phyloP scores from a whole-genome alignment of 352 stramenopile species.

The Globisporangium perplexum region DNA sequence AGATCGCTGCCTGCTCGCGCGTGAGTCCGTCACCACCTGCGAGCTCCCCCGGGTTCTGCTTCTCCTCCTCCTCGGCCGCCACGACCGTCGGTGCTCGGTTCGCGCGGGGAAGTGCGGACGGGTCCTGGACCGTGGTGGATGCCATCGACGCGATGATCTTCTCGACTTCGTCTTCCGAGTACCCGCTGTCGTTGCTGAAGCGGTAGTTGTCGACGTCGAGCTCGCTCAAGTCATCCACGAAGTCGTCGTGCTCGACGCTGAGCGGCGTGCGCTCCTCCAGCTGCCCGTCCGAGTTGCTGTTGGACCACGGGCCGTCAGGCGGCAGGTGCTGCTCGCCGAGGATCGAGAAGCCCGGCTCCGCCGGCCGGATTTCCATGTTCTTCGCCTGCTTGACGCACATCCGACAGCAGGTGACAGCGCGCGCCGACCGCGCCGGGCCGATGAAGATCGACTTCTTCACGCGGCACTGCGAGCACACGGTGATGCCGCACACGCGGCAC shows the following conservation, averaged over 20 bases:
- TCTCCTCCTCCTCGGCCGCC: conserved; percentile 3
- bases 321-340: conserved; percentile 8
- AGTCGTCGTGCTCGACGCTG: conserved; percentile 2
- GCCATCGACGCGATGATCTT: conserved; percentile 8
- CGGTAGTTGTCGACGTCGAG: conserved; percentile 8
- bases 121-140: not conserved
- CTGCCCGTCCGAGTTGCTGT: conserved; percentile 3
- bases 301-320: not conserved
- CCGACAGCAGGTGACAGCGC: conserved; percentile 1
- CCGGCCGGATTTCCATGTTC: conserved; percentile 20
- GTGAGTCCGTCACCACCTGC: not conserved
- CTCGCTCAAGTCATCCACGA: conserved; percentile 6
- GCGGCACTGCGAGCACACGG: conserved; percentile 19
- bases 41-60: not conserved
- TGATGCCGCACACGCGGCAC: conserved; percentile 16
- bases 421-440: conserved; percentile 4
- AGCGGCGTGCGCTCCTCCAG: conserved; percentile 1
- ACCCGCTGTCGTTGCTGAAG: conserved; percentile 10
- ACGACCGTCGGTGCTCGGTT: not conserved
- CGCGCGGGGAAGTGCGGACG: too few relatives aligned
- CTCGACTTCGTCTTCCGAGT: conserved; percentile 11
- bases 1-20: conserved; percentile 12
- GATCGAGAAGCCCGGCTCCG: conserved; percentile 22
- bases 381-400: conserved; percentile 9
- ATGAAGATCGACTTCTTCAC: conserved; percentile 24